phyloP scores from a whole-genome alignment of 345 rosid species.

The Eucalyptus sp. region DNA sequence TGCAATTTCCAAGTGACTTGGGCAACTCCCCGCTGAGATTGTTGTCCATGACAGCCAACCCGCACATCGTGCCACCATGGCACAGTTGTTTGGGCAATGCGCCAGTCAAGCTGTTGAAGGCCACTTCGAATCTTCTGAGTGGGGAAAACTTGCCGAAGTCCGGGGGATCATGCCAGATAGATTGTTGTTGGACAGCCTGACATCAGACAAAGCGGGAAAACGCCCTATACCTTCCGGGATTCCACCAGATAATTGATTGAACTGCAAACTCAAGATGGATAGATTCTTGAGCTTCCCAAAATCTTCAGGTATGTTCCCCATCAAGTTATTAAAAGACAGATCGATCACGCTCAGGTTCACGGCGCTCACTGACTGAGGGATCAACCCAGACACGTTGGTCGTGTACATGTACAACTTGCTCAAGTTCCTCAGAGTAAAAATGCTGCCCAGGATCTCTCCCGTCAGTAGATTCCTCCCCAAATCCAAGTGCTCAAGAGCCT shows the following conservation, averaged over 20 bases:
- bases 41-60: too few species aligned
- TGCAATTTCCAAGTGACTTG: too few species aligned
- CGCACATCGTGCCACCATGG: too few species aligned
- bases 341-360: constrained; percentile 12
- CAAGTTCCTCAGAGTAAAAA: constrained; percentile 38
- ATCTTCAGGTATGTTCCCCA: constrained; percentile 29
- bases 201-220: too few species aligned
- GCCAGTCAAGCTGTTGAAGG: too few species aligned
- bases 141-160: too few species aligned
- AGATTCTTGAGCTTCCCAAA: constrained; percentile 30
- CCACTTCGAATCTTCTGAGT: too few species aligned
- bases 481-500: constrained; percentile 26
- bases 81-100: too few species aligned
- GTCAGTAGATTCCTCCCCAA: constrained; percentile 3
- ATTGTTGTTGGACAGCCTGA: too few species aligned
- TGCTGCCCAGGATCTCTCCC: constrained; percentile 18
- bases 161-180: too few species aligned
- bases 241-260: constrained; percentile 39
- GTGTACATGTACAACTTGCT: constrained; percentile 2
- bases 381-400: constrained; percentile 22
- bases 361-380: constrained; percentile 21
- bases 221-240: neutral
- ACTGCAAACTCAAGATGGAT: neutral
- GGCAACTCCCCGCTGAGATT: too few species aligned
- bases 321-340: constrained; percentile 29